Evolutionary conservation across 2,329 filamentous ascomycete genomes (phyloP), one percentile per base, ranked within the genome.

Genomic region (Acrocalymma vagum): DNA sequence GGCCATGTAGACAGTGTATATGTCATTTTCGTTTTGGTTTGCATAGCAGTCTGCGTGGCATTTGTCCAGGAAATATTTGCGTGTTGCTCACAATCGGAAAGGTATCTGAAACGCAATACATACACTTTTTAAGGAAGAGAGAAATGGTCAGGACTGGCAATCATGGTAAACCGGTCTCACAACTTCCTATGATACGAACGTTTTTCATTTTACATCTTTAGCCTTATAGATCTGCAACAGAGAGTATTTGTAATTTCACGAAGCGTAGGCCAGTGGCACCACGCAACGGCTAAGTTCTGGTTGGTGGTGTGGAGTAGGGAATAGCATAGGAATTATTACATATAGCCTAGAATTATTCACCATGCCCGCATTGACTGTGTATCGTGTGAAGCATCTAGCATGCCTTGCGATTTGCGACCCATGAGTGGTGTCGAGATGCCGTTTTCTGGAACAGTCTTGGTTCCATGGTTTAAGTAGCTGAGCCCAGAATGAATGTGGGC

Each of bases 201-300:
- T 44, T 34, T 52, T 55, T 48, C 47, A 29, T 46, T 44, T 38
- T 23, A 10, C 22, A 10, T 35, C 7, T 16, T 38, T 30, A 37
- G 29, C 16, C 23, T 34, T 40, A 46, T 44, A 51, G 47, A 54
- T 31, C 24, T 32, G 18, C 29, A 32, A 36, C 29, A 38, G 35
- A 47, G 32, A 29, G 49, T 46, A 41, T 35, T 54, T 55, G 51
- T 55, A 55, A 55, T 55, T 49, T 17, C 48, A 18, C 45, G 42
- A 31, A 8, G 40, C 35, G 44, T 38, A 9, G 37, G 51, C 48
- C 43, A 38, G 51, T 18, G 46, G 45, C 51, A 20, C 6, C 6
- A 17, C 33, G 40, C 34, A 27, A n/a, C 20, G 30, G 26, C 41
- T 51, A 55, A 38, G 41, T 55, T 52, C 45, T 40, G 33, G n/a